Conservation (phyloP, 1,284 basidiomycete species). For the Naganishia cerealis region DNA sequence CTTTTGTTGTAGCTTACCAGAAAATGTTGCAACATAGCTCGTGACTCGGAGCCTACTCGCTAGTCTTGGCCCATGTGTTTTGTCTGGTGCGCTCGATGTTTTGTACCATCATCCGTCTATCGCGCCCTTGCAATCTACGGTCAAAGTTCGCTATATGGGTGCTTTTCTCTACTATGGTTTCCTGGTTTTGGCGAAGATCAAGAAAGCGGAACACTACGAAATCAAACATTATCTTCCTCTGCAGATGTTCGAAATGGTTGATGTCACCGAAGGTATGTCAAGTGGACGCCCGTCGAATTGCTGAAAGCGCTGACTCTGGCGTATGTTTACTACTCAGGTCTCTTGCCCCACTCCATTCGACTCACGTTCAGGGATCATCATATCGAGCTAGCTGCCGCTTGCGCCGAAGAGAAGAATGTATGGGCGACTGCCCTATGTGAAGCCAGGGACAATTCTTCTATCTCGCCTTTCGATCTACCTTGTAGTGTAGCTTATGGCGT, state of each 20-base stretch:
- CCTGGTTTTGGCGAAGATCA: conserved; percentile 78
- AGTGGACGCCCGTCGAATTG: background rate
- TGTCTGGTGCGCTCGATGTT: conserved; percentile 79
- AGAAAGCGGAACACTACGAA: conserved; percentile 76
- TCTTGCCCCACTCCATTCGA: conserved; percentile 76
- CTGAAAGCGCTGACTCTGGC: conserved; percentile 32
- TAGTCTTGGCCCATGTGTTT: conserved; percentile 69
- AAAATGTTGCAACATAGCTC: conserved; percentile 34
- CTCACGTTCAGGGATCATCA: conserved; percentile 66
- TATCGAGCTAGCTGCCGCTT: conserved; percentile 80
- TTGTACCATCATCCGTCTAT: conserved; percentile 63
- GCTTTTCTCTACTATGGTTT: conserved; percentile 85
- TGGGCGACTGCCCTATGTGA: conserved; percentile 70
- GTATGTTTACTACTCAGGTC: conserved; percentile 56
- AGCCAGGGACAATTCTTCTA: conserved; percentile 45
- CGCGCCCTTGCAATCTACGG: conserved; percentile 53
- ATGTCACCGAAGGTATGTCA: conserved; percentile 65
- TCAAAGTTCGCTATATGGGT: conserved; percentile 80
- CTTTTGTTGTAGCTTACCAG: conserved; percentile 3
- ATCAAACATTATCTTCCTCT: conserved; percentile 82
- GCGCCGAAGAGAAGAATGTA: conserved; percentile 71
- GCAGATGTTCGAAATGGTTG: conserved; percentile 67
- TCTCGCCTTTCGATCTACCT: conserved; percentile 52
- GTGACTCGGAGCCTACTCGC: conserved; percentile 61
- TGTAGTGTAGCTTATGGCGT: conserved; percentile 46